phyloP scores from a whole-genome alignment of 2,329 filamentous ascomycete species.

The Pseudogymnoascus sp. region DNA sequence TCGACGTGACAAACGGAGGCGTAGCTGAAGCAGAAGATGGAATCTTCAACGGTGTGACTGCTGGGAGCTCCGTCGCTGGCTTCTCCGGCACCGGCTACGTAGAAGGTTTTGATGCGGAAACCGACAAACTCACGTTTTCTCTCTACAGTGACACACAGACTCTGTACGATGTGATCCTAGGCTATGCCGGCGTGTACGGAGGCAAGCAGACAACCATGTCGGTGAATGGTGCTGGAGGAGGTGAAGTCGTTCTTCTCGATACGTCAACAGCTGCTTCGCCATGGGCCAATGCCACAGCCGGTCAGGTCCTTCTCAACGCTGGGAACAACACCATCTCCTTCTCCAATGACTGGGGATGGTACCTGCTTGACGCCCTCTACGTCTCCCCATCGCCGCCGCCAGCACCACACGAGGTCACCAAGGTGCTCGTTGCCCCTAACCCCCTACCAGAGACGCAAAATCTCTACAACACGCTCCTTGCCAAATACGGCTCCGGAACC shows the following conservation, averaged over 20 bases:
- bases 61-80: conserved; percentile 32
- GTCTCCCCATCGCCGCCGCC: conserved; percentile 30
- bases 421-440: conserved; percentile 31
- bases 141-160: conserved; percentile 28
- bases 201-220: conserved; percentile 37
- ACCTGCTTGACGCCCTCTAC: conserved; percentile 37
- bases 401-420: conserved; percentile 33
- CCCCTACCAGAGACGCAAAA: conserved; percentile 12
- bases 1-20: conserved; percentile 14
- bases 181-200: conserved; percentile 38
- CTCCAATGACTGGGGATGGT: conserved; percentile 42
- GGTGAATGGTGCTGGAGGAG: conserved; percentile 35
- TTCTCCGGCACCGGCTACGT: conserved; percentile 39
- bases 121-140: conserved; percentile 37
- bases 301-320: conserved; percentile 36
- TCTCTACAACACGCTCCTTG: conserved; percentile 13
- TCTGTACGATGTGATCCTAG: conserved; percentile 37
- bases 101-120: conserved; percentile 34
- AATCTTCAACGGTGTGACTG: conserved; percentile 32
- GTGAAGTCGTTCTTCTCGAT: conserved; percentile 31
- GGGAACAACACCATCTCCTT: conserved; percentile 38
- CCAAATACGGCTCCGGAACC: conserved; percentile 12
- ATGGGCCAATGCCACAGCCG: conserved; percentile 34
- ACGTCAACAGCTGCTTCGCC: conserved; percentile 27
- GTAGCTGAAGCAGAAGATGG: conserved; percentile 34